These are phyloP conservation scores for Aspergillus sp. DNA, from an alignment of 2,329 filamentous ascomycete genomes.

Conservation along the genomic window DNA sequence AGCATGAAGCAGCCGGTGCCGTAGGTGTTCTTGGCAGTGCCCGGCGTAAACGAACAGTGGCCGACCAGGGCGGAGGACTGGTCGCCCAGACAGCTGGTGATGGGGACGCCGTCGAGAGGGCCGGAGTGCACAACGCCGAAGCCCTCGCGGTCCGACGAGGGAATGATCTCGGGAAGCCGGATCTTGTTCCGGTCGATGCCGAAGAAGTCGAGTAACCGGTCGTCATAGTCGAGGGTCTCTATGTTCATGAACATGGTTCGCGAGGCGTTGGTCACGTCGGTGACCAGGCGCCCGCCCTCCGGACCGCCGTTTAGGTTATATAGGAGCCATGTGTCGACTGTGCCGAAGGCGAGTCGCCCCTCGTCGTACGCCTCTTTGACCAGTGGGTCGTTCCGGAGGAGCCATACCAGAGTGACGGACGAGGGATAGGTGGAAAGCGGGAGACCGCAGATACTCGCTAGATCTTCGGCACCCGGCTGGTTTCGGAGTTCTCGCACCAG, in stretches of 20 bases:
- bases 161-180: slow-evolving; percentile 70
- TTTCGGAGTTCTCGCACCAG: slow-evolving; percentile 69
- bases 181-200: slow-evolving; percentile 63
- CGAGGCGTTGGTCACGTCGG: slow-evolving; percentile 79
- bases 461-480: slow-evolving; percentile 56
- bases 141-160: slow-evolving; percentile 63
- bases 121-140: slow-evolving; percentile 62
- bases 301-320: slow-evolving; percentile 69
- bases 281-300: slow-evolving; percentile 62
- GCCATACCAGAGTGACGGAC: slow-evolving; percentile 74
- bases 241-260: slow-evolving; percentile 94
- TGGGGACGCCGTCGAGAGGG: slow-evolving; percentile 57
- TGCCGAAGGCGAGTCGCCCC: slow-evolving; percentile 70
- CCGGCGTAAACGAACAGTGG: slow-evolving; percentile 72
- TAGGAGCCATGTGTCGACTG: slow-evolving; percentile 79
- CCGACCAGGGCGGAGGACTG: slow-evolving; percentile 80
- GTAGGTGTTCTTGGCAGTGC: slow-evolving; percentile 83
- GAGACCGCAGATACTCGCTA: slow-evolving; percentile 65
- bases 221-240: slow-evolving; percentile 68
- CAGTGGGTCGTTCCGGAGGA: slow-evolving; percentile 60
- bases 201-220: slow-evolving; percentile 69
- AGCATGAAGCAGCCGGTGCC: slow-evolving; percentile 83
- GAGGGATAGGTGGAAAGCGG: slow-evolving; percentile 84
- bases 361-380: slow-evolving; percentile 69
- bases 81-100: slow-evolving; percentile 78